Conservation (phyloP, 306 rosid genomes). For the Rubus idaeus region DNA sequence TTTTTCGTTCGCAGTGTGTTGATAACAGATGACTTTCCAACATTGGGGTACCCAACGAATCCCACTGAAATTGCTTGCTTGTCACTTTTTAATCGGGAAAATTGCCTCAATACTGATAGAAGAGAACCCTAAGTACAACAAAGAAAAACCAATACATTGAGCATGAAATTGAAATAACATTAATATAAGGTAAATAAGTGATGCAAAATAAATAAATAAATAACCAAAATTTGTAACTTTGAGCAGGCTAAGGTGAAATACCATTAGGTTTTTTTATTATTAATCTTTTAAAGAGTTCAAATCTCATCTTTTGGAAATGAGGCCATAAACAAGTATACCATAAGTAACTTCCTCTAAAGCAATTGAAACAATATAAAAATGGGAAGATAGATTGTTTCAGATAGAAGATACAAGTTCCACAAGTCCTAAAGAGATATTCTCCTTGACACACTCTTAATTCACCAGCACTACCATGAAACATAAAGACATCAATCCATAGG, state of each 20-base stretch:
- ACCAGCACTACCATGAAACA: not conserved
- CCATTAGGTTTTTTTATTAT: not conserved
- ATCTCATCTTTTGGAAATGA: not conserved
- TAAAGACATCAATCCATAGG: not conserved
- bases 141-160: not conserved
- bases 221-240: not conserved
- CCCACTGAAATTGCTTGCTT: conserved; percentile 98
- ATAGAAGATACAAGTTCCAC: not conserved
- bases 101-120: conserved; percentile 89
- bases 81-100: conserved; percentile 82
- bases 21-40: conserved; percentile 93
- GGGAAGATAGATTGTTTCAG: not conserved
- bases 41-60: conserved; percentile 96
- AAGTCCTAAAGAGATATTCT: not conserved
- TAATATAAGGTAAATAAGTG: not conserved
- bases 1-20: conserved; percentile 85
- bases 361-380: not conserved
- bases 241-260: not conserved
- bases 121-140: conserved; percentile 69
- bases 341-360: not conserved
- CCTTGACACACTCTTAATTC: not conserved
- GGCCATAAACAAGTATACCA: too few relatives aligned
- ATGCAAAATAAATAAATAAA: not conserved
- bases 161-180: not conserved
- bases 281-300: not conserved